A percentile compares a stretch with the other conserved stretches of the same genome.
Conservation (phyloP, 352 stramenopile genomes). For the Lagenidium giganteum region DNA sequence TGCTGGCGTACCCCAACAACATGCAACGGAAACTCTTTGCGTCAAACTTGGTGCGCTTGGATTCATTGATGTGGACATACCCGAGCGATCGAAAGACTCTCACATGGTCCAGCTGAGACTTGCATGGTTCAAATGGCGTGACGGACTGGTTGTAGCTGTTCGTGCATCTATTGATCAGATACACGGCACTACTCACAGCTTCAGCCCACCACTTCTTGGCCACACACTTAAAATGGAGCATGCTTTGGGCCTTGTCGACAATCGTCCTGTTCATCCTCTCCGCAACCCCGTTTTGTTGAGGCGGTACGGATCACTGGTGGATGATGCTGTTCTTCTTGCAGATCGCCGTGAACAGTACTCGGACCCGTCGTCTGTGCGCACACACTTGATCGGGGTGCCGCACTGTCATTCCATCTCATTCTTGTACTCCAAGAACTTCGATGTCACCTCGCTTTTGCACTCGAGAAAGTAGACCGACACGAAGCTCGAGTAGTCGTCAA, state of each 20-base stretch:
- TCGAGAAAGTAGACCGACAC: constrained; percentile 17
- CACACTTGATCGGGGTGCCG: constrained; percentile 9
- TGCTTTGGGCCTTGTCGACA: constrained; percentile 8
- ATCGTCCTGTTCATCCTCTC: constrained; percentile 18
- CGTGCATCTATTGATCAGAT: constrained; percentile 10
- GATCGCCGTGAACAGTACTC: constrained; percentile 12
- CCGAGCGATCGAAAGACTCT: constrained; percentile 10
- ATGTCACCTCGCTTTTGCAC: constrained; percentile 12
- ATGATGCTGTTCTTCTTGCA: constrained; percentile 15
- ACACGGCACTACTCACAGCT: constrained; percentile 7
- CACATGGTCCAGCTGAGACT: constrained; percentile 12
- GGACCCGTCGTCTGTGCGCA: constrained; percentile 24
- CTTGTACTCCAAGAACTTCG: constrained; percentile 12
- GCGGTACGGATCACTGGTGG: constrained; percentile 17
- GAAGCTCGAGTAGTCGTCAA: constrained; percentile 18
- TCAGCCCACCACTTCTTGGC: constrained; percentile 13
- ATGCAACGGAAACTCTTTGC: constrained; percentile 16
- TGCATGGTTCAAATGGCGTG: constrained; percentile 9
- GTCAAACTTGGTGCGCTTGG: constrained; percentile 15
- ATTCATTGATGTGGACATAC: constrained; percentile 9
- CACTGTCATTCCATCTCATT: constrained; percentile 15
- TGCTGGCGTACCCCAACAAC: constrained; percentile 17
- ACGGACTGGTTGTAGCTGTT: constrained; percentile 4
- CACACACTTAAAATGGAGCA: constrained; percentile 10
- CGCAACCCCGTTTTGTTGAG: constrained; percentile 17